Percentiles rank a stretch among this genome's conserved stretches.
Conservation (phyloP, 176 grass and related monocot species). For the Olyra latifolia region DNA sequence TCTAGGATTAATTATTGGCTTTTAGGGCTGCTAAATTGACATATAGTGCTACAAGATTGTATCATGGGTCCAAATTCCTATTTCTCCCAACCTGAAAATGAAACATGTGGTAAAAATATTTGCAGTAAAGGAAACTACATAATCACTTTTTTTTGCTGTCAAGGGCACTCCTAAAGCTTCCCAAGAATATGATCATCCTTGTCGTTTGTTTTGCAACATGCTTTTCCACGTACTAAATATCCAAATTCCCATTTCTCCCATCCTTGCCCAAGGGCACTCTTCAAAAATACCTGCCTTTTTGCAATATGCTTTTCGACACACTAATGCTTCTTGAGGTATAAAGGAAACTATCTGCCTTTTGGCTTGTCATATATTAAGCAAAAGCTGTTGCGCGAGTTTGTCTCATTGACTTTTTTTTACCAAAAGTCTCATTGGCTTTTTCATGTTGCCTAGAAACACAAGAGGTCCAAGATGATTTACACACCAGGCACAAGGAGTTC, state of each 20-base stretch:
- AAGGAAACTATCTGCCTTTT: conserved; percentile 1
- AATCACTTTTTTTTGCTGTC: neutral
- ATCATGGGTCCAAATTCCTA: neutral
- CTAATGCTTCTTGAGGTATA: neutral
- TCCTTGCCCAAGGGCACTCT: neutral
- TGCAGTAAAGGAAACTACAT: neutral
- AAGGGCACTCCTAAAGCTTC: neutral
- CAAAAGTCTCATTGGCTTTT: conserved; percentile 31
- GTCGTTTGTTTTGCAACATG: neutral
- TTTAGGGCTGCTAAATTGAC: neutral
- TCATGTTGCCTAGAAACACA: conserved; percentile 35
- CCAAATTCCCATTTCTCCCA: too few relatives aligned
- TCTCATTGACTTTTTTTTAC: conserved; percentile 27
- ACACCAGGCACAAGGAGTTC: conserved; percentile 27
- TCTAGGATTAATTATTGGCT: neutral
- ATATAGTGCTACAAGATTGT: neutral
- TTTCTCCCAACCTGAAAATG: neutral
- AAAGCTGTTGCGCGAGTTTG: neutral
- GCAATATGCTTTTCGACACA: neutral
- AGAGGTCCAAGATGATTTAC: neutral
- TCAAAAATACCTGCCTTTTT: neutral
- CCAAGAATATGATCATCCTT: neutral
- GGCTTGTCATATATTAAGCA: neutral
- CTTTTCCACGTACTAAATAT: neutral
- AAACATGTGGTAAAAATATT: neutral